Evolutionary conservation across 139 green algal genomes (phyloP).

Genomic region (Dunaliella primolecta): DNA sequence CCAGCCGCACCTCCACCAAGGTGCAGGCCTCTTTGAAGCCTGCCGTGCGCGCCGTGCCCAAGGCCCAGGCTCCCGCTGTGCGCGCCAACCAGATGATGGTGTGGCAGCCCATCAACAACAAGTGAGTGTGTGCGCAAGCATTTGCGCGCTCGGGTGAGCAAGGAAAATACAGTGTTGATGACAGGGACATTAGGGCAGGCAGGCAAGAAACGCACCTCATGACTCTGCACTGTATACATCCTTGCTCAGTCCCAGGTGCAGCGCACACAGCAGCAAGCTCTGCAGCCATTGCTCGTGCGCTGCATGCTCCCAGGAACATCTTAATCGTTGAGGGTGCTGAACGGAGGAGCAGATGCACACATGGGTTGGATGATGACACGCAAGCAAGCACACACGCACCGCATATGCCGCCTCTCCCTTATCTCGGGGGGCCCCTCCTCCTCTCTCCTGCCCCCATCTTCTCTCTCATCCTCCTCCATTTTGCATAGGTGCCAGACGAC

Average conservation of each 20-base stretch:
- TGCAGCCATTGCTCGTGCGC: neutral
- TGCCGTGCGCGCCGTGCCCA: constrained; percentile 24
- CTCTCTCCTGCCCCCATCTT: neutral
- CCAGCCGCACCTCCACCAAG: constrained; percentile 5
- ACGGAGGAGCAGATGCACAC: too few species aligned
- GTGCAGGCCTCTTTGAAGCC: constrained; percentile 25
- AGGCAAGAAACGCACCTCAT: neutral
- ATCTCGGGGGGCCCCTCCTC: neutral
- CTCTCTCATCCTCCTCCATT: too few species aligned
- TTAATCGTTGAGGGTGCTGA: too few species aligned
- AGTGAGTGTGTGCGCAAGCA: constrained; percentile 42
- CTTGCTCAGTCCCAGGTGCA: neutral
- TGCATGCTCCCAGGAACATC: neutral
- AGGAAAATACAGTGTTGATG: neutral
- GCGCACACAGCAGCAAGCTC: neutral
- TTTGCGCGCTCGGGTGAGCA: neutral
- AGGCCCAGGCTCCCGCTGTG: constrained; percentile 50
- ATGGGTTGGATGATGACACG: too few species aligned
- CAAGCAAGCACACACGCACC: neutral
- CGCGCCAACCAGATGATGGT: constrained; percentile 63
- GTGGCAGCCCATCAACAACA: constrained; percentile 81
- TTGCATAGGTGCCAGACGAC: too few species aligned
- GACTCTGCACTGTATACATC: neutral
- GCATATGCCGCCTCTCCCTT: neutral
- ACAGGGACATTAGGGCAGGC: neutral